Evolutionary conservation across 352 stramenopile species (phyloP), one percentile per base, ranked within the genome.

Genomic region (Lagenidium giganteum): DNA sequence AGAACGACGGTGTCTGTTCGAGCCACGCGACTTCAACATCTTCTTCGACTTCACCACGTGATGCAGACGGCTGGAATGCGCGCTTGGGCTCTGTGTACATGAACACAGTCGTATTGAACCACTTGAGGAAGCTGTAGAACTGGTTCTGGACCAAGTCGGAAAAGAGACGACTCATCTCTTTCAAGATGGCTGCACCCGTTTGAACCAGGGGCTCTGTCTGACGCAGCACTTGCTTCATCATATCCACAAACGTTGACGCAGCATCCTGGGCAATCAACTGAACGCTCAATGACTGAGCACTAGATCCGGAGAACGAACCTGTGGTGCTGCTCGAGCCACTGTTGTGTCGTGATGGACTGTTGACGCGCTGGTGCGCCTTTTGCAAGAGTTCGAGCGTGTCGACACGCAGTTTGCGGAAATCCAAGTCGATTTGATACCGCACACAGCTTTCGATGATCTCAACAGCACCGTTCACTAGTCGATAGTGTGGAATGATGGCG

Each of bases 51-150:
- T 60, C 40, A 30, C 23, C 26, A 5, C 20, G 26, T 11, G 9
- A 27, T 9, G 13, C 17, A 34, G 11, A 45, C 17, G 16, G 42
- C 31, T 61, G 38, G 39, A 85, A 87, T 22, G 72, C 70, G 2
- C 77, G 71, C 47, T 83, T 83, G 1, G 71, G 64, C 30, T 91
- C 78, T 8, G 70, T 79, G 64, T 88, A 93, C 48, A 63, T 67
- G 12, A 87, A 42, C 34, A 83, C 48, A 0, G 70, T 59, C 5
- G 42, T 40, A 41, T 87, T 91, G 36, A 91, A 87, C 81, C 81
- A 93, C 45, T 83, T 82, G 2, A 93, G 44, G 35, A 89, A 91
- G 30, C 74, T 52, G 51, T 86, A 89, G 40, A 93, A 89, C 54
- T 88, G 73, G 4, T 55, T 68, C 67, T 87, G 77, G 14, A 93